Evolutionary conservation across 208 protist genomes (phyloP), one percentile per base, ranked within the genome.

Genomic region (Crithidia thermophila): DNA sequence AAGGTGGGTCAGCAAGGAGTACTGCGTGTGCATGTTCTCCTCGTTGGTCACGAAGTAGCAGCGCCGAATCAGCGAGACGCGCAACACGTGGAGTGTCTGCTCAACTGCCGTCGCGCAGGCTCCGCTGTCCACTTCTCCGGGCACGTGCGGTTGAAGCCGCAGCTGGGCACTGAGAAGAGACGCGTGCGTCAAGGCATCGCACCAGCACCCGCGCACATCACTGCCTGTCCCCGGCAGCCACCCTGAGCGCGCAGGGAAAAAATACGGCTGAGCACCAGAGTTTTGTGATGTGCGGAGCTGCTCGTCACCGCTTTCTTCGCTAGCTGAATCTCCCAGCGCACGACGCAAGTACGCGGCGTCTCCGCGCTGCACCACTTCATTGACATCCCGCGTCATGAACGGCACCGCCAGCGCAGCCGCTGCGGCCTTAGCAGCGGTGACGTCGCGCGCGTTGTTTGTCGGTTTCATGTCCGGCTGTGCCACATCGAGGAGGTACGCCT

Each of bases 181-280:
- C 6, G 33, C 36, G 23, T 66, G 67, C 5, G 67, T 73, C 14
- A 75, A 21, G 21, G 57, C 47, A 1, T 33, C 23, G 21, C 60
- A 64, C 68, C 68, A 75, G 43, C 68, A 75, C 10, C 68, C 68
- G n/a, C 47, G 31, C 7, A 50, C 25, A n/a, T 75, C 68, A 23
- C 9, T 11, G 13, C 68, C 68, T 3, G 52, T 63, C 21, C 68
- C 68, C 3, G 68, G 59, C 23, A 75, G 21, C 58, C 60, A 67
- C 0, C 30, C n/a, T 6, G 46, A 8, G 27, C 25, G 9, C 20
- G 16, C 30, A 10, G 23, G 4, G 4, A 25, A 34, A 1, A 25
- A 6, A 6, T 13, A 6, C 11, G 1, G 13, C 25, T 18, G 21
- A 5, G 3, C 0, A 14, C 4, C 2, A 33, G 21, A 4, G 7